Evolutionary conservation across 2,329 filamentous ascomycete species (phyloP).

Genomic region (Trematosphaeria pertusa): DNA sequence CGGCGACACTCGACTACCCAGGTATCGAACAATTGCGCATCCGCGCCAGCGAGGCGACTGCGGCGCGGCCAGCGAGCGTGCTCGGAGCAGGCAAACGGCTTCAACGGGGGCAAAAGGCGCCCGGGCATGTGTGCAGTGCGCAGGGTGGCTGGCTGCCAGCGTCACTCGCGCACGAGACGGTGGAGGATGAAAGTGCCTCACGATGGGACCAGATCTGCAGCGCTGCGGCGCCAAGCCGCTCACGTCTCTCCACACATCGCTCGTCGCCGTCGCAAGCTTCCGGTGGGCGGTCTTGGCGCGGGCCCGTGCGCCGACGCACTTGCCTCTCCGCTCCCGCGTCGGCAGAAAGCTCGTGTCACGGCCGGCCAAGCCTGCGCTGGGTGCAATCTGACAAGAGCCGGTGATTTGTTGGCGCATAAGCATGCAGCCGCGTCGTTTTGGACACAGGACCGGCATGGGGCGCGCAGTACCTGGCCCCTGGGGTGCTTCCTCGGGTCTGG

Average conservation of each 20-base stretch:
- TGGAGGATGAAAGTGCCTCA: no score
- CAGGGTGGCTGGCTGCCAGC: conserved; percentile 3
- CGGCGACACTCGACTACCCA: no score
- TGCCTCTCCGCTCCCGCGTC: conserved; percentile 42
- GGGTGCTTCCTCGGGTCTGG: conserved; percentile 19
- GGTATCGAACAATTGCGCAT: no score
- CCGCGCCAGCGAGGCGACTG: no score
- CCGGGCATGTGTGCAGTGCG: background rate
- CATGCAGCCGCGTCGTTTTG: conserved; percentile 31
- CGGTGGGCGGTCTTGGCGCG: conserved; percentile 36
- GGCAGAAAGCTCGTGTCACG: conserved; percentile 38
- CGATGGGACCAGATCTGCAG: conserved; percentile 22
- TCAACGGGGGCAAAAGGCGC: background rate
- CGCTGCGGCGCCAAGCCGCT: conserved; percentile 23
- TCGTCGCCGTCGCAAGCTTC: conserved; percentile 45
- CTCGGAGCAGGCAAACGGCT: no score
- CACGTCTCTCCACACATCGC: conserved; percentile 35
- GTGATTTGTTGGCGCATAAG: conserved; percentile 40
- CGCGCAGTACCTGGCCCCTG: conserved; percentile 39
- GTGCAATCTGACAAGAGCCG: conserved; percentile 38
- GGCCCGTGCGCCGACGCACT: conserved; percentile 40
- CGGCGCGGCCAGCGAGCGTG: no score
- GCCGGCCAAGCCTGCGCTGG: conserved; percentile 35
- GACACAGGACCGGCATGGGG: conserved; percentile 27
- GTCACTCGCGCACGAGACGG: no score